These are phyloP conservation scores for Alternaria dauci DNA, from an alignment of 2,329 filamentous ascomycete genomes.

Conservation along the genomic window DNA sequence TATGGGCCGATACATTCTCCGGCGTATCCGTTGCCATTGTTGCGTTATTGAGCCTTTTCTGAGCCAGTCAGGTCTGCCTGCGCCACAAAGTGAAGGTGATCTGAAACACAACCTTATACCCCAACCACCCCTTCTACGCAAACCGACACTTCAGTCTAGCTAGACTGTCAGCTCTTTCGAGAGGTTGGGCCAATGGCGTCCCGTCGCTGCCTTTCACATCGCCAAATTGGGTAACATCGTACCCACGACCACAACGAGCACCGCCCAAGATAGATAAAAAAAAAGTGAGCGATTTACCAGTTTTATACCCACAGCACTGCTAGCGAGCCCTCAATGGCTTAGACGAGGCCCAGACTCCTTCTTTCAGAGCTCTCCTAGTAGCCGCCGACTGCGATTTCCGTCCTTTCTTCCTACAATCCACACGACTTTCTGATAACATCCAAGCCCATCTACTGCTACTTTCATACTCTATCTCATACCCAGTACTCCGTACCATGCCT, in stretches of 20 bases:
- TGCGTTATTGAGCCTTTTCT: background rate
- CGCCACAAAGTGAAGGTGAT: constrained; percentile 9
- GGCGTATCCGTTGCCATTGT: background rate
- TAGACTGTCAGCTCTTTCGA: background rate
- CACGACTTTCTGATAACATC: background rate
- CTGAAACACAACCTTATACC: background rate
- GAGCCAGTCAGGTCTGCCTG: background rate
- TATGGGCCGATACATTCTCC: background rate
- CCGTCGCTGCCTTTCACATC: background rate
- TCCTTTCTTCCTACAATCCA: background rate
- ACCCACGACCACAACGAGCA: background rate
- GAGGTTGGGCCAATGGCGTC: constrained; percentile 8
- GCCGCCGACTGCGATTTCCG: background rate
- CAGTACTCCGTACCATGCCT: background rate
- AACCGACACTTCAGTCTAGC: background rate
- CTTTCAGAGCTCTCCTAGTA: constrained; percentile 4
- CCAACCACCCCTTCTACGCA: background rate
- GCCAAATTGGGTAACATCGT: background rate
- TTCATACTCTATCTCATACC: background rate
- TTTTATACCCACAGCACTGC: background rate
- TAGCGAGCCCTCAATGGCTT: constrained; percentile 6
- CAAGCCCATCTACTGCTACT: background rate
- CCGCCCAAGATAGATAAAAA: background rate
- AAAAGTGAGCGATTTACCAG: background rate
- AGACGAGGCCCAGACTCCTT: constrained; percentile 4